phyloP scores from a whole-genome alignment of 345 rosid genomes.

The Pelargonium nanum region DNA sequence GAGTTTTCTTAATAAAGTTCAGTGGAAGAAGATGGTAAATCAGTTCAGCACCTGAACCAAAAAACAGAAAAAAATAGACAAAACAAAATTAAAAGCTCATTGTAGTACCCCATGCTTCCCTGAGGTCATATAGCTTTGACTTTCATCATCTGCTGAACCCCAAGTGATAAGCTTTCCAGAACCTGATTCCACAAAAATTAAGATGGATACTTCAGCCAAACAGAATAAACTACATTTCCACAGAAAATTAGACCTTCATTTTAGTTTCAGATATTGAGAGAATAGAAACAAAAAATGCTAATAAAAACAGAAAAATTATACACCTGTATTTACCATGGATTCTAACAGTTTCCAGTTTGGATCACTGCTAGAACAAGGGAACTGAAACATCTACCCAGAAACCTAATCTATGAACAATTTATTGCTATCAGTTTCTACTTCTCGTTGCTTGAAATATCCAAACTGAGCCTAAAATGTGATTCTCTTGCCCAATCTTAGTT shows the following conservation, averaged over 20 bases:
- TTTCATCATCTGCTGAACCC: constrained; percentile 73
- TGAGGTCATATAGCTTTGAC: constrained; percentile 55
- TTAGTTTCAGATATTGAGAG: background rate
- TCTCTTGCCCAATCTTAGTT: no score
- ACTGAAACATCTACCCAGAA: background rate
- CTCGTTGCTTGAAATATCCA: background rate
- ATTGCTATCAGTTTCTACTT: no score
- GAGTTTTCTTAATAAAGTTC: constrained; percentile 47
- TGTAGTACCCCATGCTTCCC: constrained; percentile 78
- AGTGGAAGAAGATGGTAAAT: constrained; percentile 12
- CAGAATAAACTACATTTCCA: constrained; percentile 2
- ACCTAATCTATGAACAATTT: background rate
- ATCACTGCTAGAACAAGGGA: background rate
- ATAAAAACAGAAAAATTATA: no score
- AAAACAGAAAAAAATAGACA: constrained; percentile 7
- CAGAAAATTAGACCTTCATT: background rate
- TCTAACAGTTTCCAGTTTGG: background rate
- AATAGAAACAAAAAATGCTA: background rate
- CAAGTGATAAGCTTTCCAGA: constrained; percentile 71
- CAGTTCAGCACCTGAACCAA: constrained; percentile 13
- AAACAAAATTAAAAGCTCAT: constrained; percentile 11
- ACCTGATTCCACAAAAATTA: constrained; percentile 20
- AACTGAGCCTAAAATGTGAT: background rate
- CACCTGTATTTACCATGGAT: background rate
- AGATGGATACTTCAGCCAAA: background rate